Evolutionary conservation across 1,139 yeast species (phyloP), one percentile per base, ranked within the genome.

Genomic region (Candida mesenterica): DNA sequence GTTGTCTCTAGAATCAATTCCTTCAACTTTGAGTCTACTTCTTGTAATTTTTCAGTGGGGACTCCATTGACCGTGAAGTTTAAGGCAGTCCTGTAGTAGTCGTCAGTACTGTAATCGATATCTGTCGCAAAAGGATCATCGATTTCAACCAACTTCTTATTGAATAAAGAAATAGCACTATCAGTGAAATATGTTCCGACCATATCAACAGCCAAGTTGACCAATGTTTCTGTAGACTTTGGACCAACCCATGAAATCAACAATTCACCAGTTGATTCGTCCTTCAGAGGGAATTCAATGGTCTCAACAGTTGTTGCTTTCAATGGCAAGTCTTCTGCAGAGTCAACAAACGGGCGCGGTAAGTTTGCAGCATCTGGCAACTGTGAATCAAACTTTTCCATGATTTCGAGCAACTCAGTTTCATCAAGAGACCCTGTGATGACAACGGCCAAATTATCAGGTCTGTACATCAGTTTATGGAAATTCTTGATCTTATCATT

Each of bases 211-310:
- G 96, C 97, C 28, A 79, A 68, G 49, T 77, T 81, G 9, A 63
- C 62, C 15, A 80, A 54, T 13, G 68, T 56, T 31, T 83, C 79
- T 13, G 62, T 56, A 20, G 75, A 75, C 13, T 66, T 61, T 3
- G 96, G 96, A 7, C 97, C 97, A 37, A 87, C 72, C 95, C 96
- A 92, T 2, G 85, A 67, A 24, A 92, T 62, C 22, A 75, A 55
- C 1, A 87, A 56, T 49, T 87, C 95, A 20, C 96, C 95, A 61
- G 80, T 77, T 5, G 86, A 72, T 57, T 89, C 97, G 53, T 89
- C 97, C 37, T 77, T 73, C 48, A 92, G 97, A 1, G 98, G 96
- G 53, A 92, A 92, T 41, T 79, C 83, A 22, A 89, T 75, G 7
- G 66, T 69, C 32, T 75, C 71, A 13, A 74, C 62, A 3, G 65